Evolutionary conservation across 768 basidiomycete genomes (phyloP), one percentile per base, ranked within the genome.

Genomic region (Leccinum arenicola): DNA sequence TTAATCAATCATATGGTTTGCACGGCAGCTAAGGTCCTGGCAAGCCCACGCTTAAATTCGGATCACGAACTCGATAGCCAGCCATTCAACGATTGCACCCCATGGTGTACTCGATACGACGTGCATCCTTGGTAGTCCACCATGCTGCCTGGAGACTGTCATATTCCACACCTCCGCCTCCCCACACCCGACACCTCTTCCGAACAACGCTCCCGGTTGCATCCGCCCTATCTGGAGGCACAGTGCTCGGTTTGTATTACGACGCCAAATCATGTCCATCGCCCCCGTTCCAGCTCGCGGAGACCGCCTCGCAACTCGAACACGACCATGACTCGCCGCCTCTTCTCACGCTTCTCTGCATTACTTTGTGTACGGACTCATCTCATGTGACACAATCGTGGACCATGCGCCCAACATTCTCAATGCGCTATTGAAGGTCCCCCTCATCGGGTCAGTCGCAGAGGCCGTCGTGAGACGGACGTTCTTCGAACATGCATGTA

Each of bases 311-410:
- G 10, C 21, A 29, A 9, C 33, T 12, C 12, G 33, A 33, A 33
- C 11, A 33, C 33, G 50, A 27, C 35, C 15, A 33, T 31, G 50
- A 56, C 4, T 54, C 70, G 31, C 60, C 78, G 0, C 53, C 61
- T 29, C 66, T 83, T 6, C 53, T 67, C 21, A 63, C 76, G 1
- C 80, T 91, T 21, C 59, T 91, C 50, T 83, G 93, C 40, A 76
- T 2, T 96, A 95, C 66, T 69, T 88, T 33, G 93, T 96, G 29
- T 96, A 90, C 75, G 80, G 88, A 6, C 79, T 91, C 71, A 89
- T 87, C 68, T 92, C 92, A 6, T 75, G 90, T 23, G 90, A 94
- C 3, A 64, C 77, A 0, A 75, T 97, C 12, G 88, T 96, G 29
- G 90, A 95, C 66, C 74, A 82, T 58, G 84, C 92, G 1, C 92